A percentile compares a stretch with the other conserved stretches of the same genome.
Evolutionary conservation across 345 rosid species (phyloP).

Genomic region (Eucalyptus fibrosa): DNA sequence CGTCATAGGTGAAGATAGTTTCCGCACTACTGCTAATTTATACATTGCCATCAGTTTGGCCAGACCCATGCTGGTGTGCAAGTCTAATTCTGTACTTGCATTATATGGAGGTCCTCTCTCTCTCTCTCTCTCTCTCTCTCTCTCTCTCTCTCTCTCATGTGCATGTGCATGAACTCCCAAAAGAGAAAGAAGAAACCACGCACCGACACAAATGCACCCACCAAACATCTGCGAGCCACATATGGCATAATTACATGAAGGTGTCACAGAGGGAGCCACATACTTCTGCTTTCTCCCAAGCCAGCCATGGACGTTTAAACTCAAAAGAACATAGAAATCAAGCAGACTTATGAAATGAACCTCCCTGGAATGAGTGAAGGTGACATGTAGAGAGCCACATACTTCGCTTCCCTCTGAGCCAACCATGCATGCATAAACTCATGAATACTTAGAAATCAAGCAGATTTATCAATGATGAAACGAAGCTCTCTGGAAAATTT

Average conservation of each 20-base stretch:
- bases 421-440: not conserved
- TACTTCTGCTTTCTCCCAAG: not conserved
- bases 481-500: not conserved
- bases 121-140: not conserved
- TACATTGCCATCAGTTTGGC: conserved; percentile 55
- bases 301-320: not conserved
- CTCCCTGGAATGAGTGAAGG: not conserved
- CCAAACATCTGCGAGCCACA: not conserved
- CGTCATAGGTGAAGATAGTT: conserved; percentile 58
- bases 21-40: conserved; percentile 29
- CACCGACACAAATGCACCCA: not conserved
- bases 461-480: not conserved
- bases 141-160: not conserved
- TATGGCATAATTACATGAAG: not conserved
- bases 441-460: not conserved
- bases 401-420: not conserved
- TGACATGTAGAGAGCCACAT: not conserved
- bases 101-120: conserved; percentile 43
- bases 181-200: not conserved
- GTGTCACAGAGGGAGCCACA: not conserved
- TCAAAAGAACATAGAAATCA: not conserved
- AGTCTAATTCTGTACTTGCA: conserved; percentile 40
- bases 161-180: not conserved
- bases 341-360: not conserved
- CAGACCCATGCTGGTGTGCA: conserved; percentile 45